Conservation (phyloP, 1,139 yeast species). For the Zygosaccharomyces sapae region DNA sequence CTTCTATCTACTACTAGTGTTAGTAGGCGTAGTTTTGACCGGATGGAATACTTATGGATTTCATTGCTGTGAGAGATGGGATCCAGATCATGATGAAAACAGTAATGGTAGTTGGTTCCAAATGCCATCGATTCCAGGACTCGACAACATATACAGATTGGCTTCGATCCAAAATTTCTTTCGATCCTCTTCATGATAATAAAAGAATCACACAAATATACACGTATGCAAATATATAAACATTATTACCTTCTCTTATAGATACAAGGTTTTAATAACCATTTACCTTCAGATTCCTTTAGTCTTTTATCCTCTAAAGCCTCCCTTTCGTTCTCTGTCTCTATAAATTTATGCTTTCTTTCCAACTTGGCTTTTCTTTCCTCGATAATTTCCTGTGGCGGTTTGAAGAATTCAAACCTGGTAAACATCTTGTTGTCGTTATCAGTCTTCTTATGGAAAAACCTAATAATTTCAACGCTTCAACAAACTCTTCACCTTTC, state of each 20-base stretch:
- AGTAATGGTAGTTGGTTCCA: slow-evolving; percentile 28
- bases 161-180: slow-evolving; percentile 31
- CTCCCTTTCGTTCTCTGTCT: slow-evolving; percentile 60
- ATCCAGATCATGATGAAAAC: slow-evolving; percentile 22
- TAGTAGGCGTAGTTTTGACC: slow-evolving; percentile 66
- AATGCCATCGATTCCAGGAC: slow-evolving; percentile 30
- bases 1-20: slow-evolving; percentile 62
- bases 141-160: slow-evolving; percentile 27
- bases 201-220: neutral
- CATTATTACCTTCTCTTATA: slow-evolving; percentile 73
- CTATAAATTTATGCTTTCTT: slow-evolving; percentile 67
- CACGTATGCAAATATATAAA: neutral
- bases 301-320: slow-evolving; percentile 52
- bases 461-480: slow-evolving; percentile 74
- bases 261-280: slow-evolving; percentile 92
- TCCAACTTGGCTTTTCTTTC: slow-evolving; percentile 63
- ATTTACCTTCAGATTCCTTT: slow-evolving; percentile 70
- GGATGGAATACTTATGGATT: slow-evolving; percentile 84
- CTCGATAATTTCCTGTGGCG: slow-evolving; percentile 63
- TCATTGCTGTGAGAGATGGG: slow-evolving; percentile 79
- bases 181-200: slow-evolving; percentile 17
- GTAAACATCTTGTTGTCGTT: slow-evolving; percentile 90
- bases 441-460: slow-evolving; percentile 85
- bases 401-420: slow-evolving; percentile 88
- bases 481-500: slow-evolving; percentile 69